phyloP scores from a whole-genome alignment of 805 yeast genomes.

The Yamadazyma scolyti region DNA sequence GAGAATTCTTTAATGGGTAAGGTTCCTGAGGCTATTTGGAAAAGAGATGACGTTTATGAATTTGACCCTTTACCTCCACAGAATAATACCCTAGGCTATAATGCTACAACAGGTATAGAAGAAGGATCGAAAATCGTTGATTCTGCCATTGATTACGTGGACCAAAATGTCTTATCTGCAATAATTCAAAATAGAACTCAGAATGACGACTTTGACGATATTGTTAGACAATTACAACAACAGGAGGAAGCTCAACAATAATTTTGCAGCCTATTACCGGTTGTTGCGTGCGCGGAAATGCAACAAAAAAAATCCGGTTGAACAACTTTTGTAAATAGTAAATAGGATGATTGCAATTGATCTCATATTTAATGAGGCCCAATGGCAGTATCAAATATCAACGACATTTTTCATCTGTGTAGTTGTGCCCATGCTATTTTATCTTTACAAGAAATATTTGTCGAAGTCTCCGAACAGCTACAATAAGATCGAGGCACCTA shows the following conservation, averaged over 20 bases:
- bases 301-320: conserved; percentile 5
- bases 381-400: conserved; percentile 44
- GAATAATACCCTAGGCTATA: conserved; percentile 26
- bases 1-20: conserved; percentile 70
- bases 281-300: background rate
- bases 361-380: conserved; percentile 34
- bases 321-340: background rate
- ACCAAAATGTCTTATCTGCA: conserved; percentile 43
- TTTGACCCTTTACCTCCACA: conserved; percentile 72
- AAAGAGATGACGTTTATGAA: conserved; percentile 58
- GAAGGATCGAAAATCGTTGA: conserved; percentile 19
- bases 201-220: conserved; percentile 21
- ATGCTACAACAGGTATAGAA: conserved; percentile 29
- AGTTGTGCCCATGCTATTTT: conserved; percentile 32
- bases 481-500: conserved; percentile 40
- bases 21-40: conserved; percentile 61
- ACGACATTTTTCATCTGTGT: conserved; percentile 40
- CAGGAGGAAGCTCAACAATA: conserved; percentile 1
- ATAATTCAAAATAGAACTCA: conserved; percentile 35
- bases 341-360: conserved; percentile 39
- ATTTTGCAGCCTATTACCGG: background rate
- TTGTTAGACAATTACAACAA: conserved; percentile 18
- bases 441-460: conserved; percentile 32
- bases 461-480: conserved; percentile 36
- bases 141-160: conserved; percentile 39